Evolutionary conservation across 495 filamentous ascomycete species (phyloP).

Genomic region (Lasiosphaeris hirsuta): DNA sequence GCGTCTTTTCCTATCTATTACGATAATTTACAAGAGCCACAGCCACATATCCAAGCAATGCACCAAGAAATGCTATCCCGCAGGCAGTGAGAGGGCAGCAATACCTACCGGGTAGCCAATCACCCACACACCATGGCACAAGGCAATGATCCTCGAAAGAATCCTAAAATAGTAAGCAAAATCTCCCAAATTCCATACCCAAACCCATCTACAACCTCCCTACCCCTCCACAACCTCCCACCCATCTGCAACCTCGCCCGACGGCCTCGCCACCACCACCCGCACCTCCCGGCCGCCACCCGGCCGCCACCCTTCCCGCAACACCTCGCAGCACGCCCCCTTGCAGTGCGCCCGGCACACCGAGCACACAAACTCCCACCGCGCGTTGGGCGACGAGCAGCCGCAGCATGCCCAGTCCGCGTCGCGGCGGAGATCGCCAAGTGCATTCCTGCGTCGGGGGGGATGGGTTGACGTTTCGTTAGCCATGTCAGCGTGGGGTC

Average conservation of each 20-base stretch:
- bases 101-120: too few species aligned
- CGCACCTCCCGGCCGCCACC: not conserved
- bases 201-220: not conserved
- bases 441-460: too few species aligned
- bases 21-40: not conserved
- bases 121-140: too few species aligned
- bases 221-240: not conserved
- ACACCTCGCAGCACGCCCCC: not conserved
- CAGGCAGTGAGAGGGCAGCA: too few species aligned
- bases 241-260: not conserved
- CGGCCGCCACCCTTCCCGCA: not conserved
- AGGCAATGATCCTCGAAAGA: not conserved
- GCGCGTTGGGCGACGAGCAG: not conserved
- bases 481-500: too few species aligned
- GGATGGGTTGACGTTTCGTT: too few species aligned
- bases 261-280: too few species aligned
- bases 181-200: not conserved
- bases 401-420: slow-evolving; percentile 15
- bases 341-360: slow-evolving; percentile 4
- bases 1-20: not conserved
- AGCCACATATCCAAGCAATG: too few species aligned
- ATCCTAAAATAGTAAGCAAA: not conserved
- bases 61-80: too few species aligned
- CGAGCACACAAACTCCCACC: slow-evolving; percentile 11
- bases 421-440: not conserved